Conservation (phyloP, 164 flowering plant genomes). For the Magnolia officinalis region DNA sequence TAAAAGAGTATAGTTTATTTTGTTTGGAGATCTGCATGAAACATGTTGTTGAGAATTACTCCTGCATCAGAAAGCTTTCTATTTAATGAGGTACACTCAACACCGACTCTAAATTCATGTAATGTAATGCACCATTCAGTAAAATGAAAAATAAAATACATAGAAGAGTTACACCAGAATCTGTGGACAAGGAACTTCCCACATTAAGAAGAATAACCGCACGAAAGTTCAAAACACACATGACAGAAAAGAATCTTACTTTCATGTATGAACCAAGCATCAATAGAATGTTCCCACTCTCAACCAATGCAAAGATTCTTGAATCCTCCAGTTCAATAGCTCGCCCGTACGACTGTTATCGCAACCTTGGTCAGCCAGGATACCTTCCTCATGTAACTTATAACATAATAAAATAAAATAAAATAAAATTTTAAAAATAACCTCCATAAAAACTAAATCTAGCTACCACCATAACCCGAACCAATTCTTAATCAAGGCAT, state of each 20-base stretch:
- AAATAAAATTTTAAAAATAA: too few relatives aligned
- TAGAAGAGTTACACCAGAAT: neutral
- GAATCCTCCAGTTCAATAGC: constrained; percentile 79
- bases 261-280: constrained; percentile 78
- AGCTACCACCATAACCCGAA: too few relatives aligned
- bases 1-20: too few relatives aligned
- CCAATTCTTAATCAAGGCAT: too few relatives aligned
- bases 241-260: constrained; percentile 33
- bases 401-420: too few relatives aligned
- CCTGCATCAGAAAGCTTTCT: too few relatives aligned
- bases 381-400: too few relatives aligned
- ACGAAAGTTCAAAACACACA: neutral
- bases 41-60: too few relatives aligned
- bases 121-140: neutral
- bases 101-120: too few relatives aligned
- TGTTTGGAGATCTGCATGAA: too few relatives aligned
- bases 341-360: constrained; percentile 84
- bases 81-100: too few relatives aligned
- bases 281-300: constrained; percentile 78
- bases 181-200: neutral
- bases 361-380: neutral
- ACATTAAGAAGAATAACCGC: neutral
- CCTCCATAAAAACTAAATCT: too few relatives aligned
- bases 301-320: constrained; percentile 66
- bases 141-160: neutral